Conservation (phyloP, 2,329 filamentous ascomycete species). For the Exutisphaerella laricina region DNA sequence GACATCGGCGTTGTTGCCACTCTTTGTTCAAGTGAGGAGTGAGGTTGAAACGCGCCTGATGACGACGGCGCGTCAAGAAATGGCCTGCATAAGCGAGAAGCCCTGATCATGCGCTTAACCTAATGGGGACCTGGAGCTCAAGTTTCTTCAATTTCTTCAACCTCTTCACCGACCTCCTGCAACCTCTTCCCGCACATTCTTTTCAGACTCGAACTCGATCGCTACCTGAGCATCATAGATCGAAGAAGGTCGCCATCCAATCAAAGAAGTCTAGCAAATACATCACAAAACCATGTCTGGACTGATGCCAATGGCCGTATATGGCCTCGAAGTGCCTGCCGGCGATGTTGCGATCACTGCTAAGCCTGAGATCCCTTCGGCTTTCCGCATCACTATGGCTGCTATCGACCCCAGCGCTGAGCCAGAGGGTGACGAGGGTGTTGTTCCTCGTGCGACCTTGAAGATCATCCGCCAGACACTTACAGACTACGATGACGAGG, state of each 20-base stretch:
- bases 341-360: conserved; percentile 79
- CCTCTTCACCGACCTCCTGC: neutral
- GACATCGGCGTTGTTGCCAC: neutral
- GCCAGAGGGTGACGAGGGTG: conserved; percentile 39
- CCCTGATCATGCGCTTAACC: no score
- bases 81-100: no score
- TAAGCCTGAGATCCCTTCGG: conserved; percentile 70
- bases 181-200: no score
- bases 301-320: conserved; percentile 63
- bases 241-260: conserved; percentile 16
- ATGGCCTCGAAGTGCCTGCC: conserved; percentile 84
- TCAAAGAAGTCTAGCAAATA: no score
- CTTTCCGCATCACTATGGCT: conserved; percentile 97
- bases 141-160: neutral
- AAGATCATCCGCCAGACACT: conserved; percentile 76
- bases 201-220: neutral
- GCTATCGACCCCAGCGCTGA: conserved; percentile 85
- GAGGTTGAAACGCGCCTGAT: no score
- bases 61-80: no score
- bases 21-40: neutral
- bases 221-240: conserved; percentile 6
- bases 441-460: conserved; percentile 71
- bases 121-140: conserved; percentile 1
- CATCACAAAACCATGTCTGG: conserved; percentile 24
- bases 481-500: conserved; percentile 57